These are phyloP conservation scores for Trypanosoma vivax DNA, from an alignment of 208 protist genomes.

Conservation along the genomic window DNA sequence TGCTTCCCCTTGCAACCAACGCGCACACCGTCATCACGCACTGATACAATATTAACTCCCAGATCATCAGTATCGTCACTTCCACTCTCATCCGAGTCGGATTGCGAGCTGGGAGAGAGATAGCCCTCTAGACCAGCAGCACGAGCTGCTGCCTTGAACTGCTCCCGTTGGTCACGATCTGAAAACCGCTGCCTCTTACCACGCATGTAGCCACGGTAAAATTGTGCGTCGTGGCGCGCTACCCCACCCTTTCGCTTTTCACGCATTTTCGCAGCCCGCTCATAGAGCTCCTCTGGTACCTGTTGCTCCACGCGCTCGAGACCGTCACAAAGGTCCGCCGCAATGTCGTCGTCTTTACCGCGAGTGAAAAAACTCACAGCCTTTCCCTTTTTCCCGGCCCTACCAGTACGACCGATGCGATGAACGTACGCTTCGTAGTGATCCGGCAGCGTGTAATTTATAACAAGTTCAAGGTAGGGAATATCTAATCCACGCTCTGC, in stretches of 20 bases:
- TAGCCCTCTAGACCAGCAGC: constrained; percentile 73
- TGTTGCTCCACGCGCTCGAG: constrained; percentile 67
- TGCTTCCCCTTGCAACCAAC: constrained; percentile 13
- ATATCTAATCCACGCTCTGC: constrained; percentile 96
- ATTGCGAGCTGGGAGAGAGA: constrained; percentile 42
- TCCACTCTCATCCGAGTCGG: constrained; percentile 19
- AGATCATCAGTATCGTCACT: constrained; percentile 35
- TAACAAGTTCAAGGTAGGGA: constrained; percentile 96
- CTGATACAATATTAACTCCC: constrained; percentile 22
- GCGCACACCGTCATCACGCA: constrained; percentile 13
- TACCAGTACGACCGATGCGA: constrained; percentile 92
- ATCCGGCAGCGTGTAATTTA: constrained; percentile 99
- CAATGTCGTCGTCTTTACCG: constrained; percentile 74
- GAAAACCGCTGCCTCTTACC: constrained; percentile 50
- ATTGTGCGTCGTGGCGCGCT: constrained; percentile 50
- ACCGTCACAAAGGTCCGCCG: constrained; percentile 70
- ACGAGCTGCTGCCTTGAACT: constrained; percentile 49
- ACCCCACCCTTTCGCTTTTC: constrained; percentile 65
- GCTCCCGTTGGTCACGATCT: constrained; percentile 55
- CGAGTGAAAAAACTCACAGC: constrained; percentile 85
- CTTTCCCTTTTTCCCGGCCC: constrained; percentile 67
- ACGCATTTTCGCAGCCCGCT: constrained; percentile 52
- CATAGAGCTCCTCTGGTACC: constrained; percentile 78
- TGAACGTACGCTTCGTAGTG: constrained; percentile 98
- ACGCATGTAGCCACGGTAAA: constrained; percentile 72